Evolutionary conservation across 108 stramenopile genomes (phyloP).

Genomic region (Cyclotella cryptica): DNA sequence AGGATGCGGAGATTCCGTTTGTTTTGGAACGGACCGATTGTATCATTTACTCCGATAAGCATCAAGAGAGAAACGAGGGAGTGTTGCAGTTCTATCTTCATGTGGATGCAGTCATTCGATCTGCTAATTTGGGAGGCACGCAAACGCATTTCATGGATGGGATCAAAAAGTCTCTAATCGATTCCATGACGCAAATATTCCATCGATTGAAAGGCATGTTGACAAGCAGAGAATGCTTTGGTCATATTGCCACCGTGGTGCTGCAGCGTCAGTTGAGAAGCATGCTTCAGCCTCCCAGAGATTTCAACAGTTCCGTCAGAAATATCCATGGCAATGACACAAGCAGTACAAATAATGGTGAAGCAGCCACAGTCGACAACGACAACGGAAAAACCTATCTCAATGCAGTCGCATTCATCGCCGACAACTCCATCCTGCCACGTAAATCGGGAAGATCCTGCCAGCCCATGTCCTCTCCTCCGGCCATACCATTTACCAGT

Average conservation of each 20-base stretch:
- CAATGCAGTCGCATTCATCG: conserved; percentile 81
- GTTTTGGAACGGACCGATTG: conserved; percentile 80
- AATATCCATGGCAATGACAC: too few species aligned
- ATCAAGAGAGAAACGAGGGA: background rate
- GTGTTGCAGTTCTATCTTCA: conserved; percentile 33
- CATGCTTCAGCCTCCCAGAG: conserved; percentile 38
- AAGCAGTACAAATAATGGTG: background rate
- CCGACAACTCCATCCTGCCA: conserved; percentile 81
- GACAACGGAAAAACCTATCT: conserved; percentile 1
- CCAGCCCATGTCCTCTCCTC: conserved; percentile 79
- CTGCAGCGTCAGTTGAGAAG: conserved; percentile 65
- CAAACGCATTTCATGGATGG: background rate
- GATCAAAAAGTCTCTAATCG: background rate
- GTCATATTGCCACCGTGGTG: conserved; percentile 68
- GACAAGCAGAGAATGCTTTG: conserved; percentile 38
- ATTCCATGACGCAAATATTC: background rate
- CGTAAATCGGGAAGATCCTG: conserved; percentile 79
- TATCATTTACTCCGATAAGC: conserved; percentile 6
- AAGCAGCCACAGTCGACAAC: background rate
- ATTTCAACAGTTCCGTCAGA: background rate
- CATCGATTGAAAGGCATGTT: conserved; percentile 5
- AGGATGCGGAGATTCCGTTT: conserved; percentile 55
- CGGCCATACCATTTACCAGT: conserved; percentile 75
- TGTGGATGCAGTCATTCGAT: background rate
- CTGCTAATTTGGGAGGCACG: background rate